Base-by-base conservation (phyloP, 306 rosid species). In the Aeschynomene evenia region DNA sequence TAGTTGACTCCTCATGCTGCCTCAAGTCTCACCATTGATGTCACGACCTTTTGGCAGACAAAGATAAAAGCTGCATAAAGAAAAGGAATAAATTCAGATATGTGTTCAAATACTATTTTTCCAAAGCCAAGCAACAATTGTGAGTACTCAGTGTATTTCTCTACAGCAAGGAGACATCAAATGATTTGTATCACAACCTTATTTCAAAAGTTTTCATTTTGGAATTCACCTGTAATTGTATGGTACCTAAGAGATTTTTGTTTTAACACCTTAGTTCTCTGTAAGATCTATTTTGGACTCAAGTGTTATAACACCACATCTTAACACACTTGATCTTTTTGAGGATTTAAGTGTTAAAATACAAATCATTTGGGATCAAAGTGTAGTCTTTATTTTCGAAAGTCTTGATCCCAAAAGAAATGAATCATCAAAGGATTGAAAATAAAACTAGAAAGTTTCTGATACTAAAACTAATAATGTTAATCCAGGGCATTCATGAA, bases 11-110 rank as follows among this genome's bases (percentile, higher is more conserved):
- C 48, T 59, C 21, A n/a, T 55, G 49, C 73, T 55, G 49, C 73
- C 52, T 54, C 65, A 19, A 26, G 54, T 76, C 49, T 33, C 71
- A 52, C 65, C 68, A 34, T 75, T 66, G 9, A 70, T 68, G 50
- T 76, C 57, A 54, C 78, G 83, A 79, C 50, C 75, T 48, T 76
- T 74, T 83, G 18, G 87, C 81, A 39, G 87, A 83, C 75, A 85
- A 77, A 40, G 92, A 85, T 66, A 89, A 65, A 15, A 85, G 89
- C 96, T 87, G 87, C 87, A 56, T 42, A 18, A 70, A 43, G 56
- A 31, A 39, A 53, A 37, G 31, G 37, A 15, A 63, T 28, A 72
- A 26, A 15, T 63, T 64, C 37, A 66, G 61, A 26, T 39, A 4
- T 2, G 68, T 51, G 50, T 29, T 56, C 48, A 66, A 34, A 31